Conservation (phyloP, 2,329 filamentous ascomycete species). For the Penicillium sp. region DNA sequence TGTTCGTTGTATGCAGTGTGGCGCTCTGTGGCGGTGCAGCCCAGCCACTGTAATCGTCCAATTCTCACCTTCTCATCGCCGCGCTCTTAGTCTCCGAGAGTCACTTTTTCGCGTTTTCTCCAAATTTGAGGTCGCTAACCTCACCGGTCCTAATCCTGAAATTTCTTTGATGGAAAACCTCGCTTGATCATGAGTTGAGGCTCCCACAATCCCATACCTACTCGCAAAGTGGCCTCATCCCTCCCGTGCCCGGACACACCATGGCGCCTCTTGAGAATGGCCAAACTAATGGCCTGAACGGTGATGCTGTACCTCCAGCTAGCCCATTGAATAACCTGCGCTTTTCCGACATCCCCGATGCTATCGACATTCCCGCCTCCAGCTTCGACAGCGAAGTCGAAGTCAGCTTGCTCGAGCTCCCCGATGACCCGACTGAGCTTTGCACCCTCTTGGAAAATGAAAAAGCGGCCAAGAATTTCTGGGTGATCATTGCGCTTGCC, state of each 20-base stretch:
- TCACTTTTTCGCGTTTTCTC: slow-evolving; percentile 18
- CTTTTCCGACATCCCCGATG: slow-evolving; percentile 60
- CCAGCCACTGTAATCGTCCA: slow-evolving; percentile 19
- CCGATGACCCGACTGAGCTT: slow-evolving; percentile 91
- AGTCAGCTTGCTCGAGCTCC: slow-evolving; percentile 84
- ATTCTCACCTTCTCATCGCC: slow-evolving; percentile 17
- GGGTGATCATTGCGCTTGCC: slow-evolving; percentile 96
- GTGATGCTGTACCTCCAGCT: slow-evolving; percentile 32
- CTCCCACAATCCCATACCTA: slow-evolving; percentile 10
- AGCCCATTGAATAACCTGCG: slow-evolving; percentile 42
- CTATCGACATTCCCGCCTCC: slow-evolving; percentile 63
- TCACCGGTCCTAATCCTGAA: slow-evolving; percentile 4
- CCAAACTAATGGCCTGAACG: slow-evolving; percentile 52
- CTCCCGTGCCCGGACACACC: slow-evolving; percentile 19
- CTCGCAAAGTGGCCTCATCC: slow-evolving; percentile 13
- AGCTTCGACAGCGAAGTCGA: slow-evolving; percentile 71
- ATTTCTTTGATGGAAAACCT: slow-evolving; percentile 12
- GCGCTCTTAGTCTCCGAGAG: slow-evolving; percentile 15
- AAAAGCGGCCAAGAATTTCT: slow-evolving; percentile 83
- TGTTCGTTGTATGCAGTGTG: slow-evolving; percentile 9
- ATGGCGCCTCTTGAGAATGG: slow-evolving; percentile 54
- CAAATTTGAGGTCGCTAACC: slow-evolving; percentile 6
- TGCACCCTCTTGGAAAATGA: slow-evolving; percentile 96
- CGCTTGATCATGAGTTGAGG: slow-evolving; percentile 31
- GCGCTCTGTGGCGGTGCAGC: slow-evolving; percentile 26